phyloP scores from a whole-genome alignment of 306 rosid genomes.

The Cucurbita pepo region DNA sequence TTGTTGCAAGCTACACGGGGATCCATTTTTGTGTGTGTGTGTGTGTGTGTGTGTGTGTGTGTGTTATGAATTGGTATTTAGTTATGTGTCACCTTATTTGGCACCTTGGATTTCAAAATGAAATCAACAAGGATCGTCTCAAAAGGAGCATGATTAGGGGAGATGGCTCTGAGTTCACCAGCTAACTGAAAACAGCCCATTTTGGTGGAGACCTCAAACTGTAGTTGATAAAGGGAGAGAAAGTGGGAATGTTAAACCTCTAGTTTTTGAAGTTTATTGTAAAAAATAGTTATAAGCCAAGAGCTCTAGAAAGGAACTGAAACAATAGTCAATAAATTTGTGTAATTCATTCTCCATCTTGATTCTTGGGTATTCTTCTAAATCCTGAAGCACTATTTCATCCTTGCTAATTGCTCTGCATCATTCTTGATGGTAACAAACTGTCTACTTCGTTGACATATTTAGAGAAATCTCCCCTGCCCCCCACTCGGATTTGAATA shows the following conservation, averaged over 20 bases:
- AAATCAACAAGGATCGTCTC: not conserved
- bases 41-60: too few relatives aligned
- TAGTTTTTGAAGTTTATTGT: not conserved
- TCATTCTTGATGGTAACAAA: slow-evolving; percentile 3
- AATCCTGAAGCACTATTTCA: not conserved
- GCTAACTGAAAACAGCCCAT: too few relatives aligned
- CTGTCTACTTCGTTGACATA: too few relatives aligned
- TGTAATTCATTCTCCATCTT: not conserved
- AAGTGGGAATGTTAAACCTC: not conserved
- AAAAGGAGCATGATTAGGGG: not conserved
- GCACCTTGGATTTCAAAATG: not conserved
- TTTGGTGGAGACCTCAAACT: too few relatives aligned
- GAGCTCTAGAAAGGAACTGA: not conserved
- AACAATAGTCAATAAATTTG: not conserved
- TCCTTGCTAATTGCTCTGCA: slow-evolving; percentile 8
- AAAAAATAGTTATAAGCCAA: not conserved
- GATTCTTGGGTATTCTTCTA: not conserved
- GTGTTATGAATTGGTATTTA: not conserved
- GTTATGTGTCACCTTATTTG: not conserved
- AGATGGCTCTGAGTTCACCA: not conserved
- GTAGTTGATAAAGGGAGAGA: too few relatives aligned
- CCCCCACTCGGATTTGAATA: not conserved
- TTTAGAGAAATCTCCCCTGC: not conserved
- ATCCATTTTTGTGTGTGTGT: too few relatives aligned
- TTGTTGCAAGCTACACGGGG: not conserved